phyloP scores from a whole-genome alignment of 768 basidiomycete genomes.

The Trametes sanguinea region DNA sequence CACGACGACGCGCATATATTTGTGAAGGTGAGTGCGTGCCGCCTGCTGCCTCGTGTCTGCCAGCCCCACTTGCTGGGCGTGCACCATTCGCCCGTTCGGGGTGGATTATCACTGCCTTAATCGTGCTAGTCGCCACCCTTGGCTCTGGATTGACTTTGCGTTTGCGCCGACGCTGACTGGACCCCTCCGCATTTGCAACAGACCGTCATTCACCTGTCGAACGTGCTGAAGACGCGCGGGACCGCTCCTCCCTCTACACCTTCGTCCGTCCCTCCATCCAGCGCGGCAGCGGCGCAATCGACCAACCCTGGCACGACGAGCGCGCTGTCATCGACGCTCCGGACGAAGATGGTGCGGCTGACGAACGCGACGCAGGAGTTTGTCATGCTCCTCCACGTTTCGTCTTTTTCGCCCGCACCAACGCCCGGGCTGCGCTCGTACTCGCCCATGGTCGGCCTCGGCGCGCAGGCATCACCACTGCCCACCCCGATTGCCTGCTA shows the following conservation, averaged over 20 bases:
- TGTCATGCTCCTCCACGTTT: slow-evolving; percentile 82
- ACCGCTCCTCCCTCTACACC: slow-evolving; percentile 18
- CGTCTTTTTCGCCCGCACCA: slow-evolving; percentile 68
- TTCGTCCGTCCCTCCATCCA: neutral
- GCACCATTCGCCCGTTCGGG: neutral
- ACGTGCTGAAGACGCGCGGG: slow-evolving; percentile 66
- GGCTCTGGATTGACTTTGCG: neutral
- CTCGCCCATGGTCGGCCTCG: slow-evolving; percentile 53
- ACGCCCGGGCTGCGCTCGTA: slow-evolving; percentile 49
- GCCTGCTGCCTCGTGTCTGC: slow-evolving; percentile 12
- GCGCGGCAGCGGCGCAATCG: neutral
- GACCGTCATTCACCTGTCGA: slow-evolving; percentile 79
- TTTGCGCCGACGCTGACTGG: slow-evolving; percentile 4
- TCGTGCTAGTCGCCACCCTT: neutral
- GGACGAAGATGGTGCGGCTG: slow-evolving; percentile 71
- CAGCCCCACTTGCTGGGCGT: neutral
- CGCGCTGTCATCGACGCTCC: slow-evolving; percentile 60
- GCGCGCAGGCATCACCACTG: slow-evolving; percentile 29
- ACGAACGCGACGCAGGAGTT: slow-evolving; percentile 87
- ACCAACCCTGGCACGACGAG: slow-evolving; percentile 29
- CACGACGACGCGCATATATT: slow-evolving; percentile 81
- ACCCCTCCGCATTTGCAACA: slow-evolving; percentile 32
- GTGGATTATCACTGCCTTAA: slow-evolving; percentile 2
- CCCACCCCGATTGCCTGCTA: slow-evolving; percentile 25
- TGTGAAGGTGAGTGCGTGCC: slow-evolving; percentile 61